Evolutionary conservation across 2,329 filamentous ascomycete species (phyloP).

Genomic region (Aotearoamyces nothofagi): DNA sequence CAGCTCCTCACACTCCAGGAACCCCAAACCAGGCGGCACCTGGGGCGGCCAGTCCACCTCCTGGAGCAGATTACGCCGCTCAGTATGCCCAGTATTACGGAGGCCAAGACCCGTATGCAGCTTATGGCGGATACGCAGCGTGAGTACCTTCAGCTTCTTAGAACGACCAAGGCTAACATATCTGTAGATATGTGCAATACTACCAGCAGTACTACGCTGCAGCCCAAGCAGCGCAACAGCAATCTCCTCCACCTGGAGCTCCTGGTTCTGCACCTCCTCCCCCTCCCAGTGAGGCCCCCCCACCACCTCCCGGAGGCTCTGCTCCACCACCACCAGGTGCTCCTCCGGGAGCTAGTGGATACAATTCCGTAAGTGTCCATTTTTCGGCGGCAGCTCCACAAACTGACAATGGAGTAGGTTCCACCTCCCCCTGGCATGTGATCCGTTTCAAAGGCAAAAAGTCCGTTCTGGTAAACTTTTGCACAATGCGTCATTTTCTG

Average conservation of each 20-base stretch:
- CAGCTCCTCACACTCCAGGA: slow-evolving; percentile 18
- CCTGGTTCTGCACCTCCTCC: slow-evolving; percentile 41
- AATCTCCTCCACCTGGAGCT: slow-evolving; percentile 27
- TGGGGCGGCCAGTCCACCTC: slow-evolving; percentile 27
- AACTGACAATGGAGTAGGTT: slow-evolving; percentile 23
- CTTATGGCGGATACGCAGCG: slow-evolving; percentile 78
- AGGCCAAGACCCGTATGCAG: slow-evolving; percentile 68
- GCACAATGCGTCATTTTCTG: too few relatives aligned
- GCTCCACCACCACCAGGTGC: slow-evolving; percentile 41
- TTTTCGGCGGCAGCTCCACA: slow-evolving; percentile 5
- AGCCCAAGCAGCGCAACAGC: slow-evolving; percentile 31
- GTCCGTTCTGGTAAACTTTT: too few relatives aligned
- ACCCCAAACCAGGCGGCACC: slow-evolving; percentile 26
- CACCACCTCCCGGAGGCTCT: slow-evolving; percentile 45
- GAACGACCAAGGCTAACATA: slow-evolving; percentile 16
- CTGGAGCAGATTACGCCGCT: slow-evolving; percentile 51
- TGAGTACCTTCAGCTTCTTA: slow-evolving; percentile 26
- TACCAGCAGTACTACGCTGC: slow-evolving; percentile 57
- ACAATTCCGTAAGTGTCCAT: slow-evolving; percentile 34
- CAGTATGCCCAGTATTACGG: slow-evolving; percentile 77
- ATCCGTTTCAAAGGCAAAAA: too few relatives aligned
- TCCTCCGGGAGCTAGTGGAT: slow-evolving; percentile 36
- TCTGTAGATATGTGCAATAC: slow-evolving; percentile 46
- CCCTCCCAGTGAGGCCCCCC: slow-evolving; percentile 41
- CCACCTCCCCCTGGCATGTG: slow-evolving; percentile 34